Evolutionary conservation across 441 rosid genomes (phyloP).

Genomic region (Populus tomentosa): DNA sequence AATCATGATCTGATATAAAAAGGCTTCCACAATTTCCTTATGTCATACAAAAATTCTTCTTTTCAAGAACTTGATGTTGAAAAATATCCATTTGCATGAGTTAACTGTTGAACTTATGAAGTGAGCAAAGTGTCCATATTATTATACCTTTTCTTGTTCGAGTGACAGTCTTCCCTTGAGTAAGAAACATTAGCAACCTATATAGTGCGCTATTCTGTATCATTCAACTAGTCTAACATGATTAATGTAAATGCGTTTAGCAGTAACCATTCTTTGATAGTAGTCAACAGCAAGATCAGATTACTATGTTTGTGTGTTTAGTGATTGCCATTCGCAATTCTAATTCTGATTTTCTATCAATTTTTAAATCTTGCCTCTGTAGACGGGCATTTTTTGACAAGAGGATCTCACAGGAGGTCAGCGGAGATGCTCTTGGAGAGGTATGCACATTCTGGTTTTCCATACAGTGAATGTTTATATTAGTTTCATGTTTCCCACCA

Average conservation of each 20-base stretch:
- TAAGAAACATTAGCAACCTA: neutral
- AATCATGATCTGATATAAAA: neutral
- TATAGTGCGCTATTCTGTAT: neutral
- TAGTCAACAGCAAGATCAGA: neutral
- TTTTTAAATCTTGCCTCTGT: neutral
- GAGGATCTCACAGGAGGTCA: slow-evolving; percentile 53
- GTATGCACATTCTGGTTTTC: slow-evolving; percentile 10
- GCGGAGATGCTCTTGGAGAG: slow-evolving; percentile 52
- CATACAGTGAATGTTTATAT: neutral
- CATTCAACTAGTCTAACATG: neutral
- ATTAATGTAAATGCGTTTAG: neutral
- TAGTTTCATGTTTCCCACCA: neutral
- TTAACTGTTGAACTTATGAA: neutral
- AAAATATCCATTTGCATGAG: neutral
- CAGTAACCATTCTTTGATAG: neutral
- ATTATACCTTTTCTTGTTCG: neutral
- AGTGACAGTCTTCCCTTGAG: neutral
- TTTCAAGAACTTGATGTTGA: neutral
- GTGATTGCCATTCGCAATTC: neutral
- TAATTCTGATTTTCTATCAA: neutral
- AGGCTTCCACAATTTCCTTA: neutral
- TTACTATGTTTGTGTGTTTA: neutral
- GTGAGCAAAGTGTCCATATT: neutral
- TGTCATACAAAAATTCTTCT: neutral
- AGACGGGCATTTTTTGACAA: slow-evolving; percentile 43